These are phyloP conservation scores for Filobasidium uniguttulatum DNA, from an alignment of 1,284 basidiomycete species.

Conservation along the genomic window DNA sequence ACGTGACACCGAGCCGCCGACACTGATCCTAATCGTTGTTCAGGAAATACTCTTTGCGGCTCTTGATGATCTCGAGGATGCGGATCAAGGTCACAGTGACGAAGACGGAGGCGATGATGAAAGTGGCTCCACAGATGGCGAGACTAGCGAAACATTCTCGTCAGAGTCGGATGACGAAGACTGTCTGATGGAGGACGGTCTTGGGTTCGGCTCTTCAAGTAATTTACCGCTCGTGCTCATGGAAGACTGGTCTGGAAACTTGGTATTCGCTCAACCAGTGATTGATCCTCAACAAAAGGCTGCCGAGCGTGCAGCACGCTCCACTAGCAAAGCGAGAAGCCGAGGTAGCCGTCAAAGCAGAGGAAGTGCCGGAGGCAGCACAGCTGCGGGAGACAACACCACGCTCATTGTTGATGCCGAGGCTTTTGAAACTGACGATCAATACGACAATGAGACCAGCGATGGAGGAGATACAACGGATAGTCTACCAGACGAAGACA, in stretches of 20 bases:
- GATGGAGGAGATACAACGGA: constrained; percentile 16
- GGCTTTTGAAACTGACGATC: constrained; percentile 12
- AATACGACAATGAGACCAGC: constrained; percentile 1
- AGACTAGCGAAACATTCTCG: constrained; percentile 5
- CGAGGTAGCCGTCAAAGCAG: constrained; percentile 6
- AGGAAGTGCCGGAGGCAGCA: constrained; percentile 8
- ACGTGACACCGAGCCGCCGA: background rate
- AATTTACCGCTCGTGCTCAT: constrained; percentile 15
- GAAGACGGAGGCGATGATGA: constrained; percentile 9
- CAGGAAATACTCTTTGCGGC: constrained; percentile 16
- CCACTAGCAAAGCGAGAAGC: constrained; percentile 8
- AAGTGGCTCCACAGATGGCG: constrained; percentile 7
- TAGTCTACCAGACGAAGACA: constrained; percentile 16
- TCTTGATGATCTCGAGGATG: constrained; percentile 10
- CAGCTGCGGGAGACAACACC: constrained; percentile 12
- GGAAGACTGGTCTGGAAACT: constrained; percentile 16
- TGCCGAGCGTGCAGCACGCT: constrained; percentile 48
- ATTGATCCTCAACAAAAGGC: constrained; percentile 49
- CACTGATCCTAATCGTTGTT: background rate
- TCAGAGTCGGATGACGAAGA: constrained; percentile 12
- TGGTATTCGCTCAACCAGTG: constrained; percentile 14
- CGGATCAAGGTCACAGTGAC: too few relatives aligned
- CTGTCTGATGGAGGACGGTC: constrained; percentile 6
- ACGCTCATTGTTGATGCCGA: constrained; percentile 14
- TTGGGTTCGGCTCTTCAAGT: constrained; percentile 6